Conservation (phyloP, 768 basidiomycete genomes). For the Tylopilus vinaceipallidus region DNA sequence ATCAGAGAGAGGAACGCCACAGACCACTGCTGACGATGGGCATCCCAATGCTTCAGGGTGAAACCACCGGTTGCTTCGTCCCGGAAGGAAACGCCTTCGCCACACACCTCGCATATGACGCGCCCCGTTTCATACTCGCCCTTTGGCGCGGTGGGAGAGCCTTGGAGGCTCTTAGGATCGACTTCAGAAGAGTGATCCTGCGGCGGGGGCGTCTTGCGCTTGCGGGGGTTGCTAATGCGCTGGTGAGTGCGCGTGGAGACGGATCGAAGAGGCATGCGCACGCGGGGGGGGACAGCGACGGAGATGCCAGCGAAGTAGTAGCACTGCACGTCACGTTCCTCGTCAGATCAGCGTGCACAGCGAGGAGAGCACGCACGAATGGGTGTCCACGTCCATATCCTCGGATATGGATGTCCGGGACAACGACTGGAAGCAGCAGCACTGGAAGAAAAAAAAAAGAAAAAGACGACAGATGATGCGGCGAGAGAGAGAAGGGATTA, state of each 20-base stretch:
- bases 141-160: slow-evolving; percentile 23
- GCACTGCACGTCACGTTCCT: slow-evolving; percentile 13
- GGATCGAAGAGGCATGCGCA: slow-evolving; percentile 22
- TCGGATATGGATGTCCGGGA: slow-evolving; percentile 10
- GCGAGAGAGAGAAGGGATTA: slow-evolving; percentile 28
- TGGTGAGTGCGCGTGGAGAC: slow-evolving; percentile 13
- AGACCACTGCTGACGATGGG: slow-evolving; percentile 61
- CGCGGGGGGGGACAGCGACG: slow-evolving; percentile 15
- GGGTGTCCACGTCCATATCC: slow-evolving; percentile 20
- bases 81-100: slow-evolving; percentile 59
- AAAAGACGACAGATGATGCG: slow-evolving; percentile 13
- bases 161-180: slow-evolving; percentile 9
- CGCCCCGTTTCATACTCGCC: slow-evolving; percentile 66
- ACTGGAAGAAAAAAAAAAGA: slow-evolving; percentile 7
- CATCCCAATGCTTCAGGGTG: slow-evolving; percentile 68
- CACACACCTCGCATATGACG: slow-evolving; percentile 65
- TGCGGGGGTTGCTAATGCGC: slow-evolving; percentile 34
- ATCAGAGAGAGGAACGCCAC: slow-evolving; percentile 20
- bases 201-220: slow-evolving; percentile 38
- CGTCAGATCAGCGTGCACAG: slow-evolving; percentile 15
- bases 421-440: neutral
- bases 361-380: slow-evolving; percentile 17
- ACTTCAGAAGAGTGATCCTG: slow-evolving; percentile 18
- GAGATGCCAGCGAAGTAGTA: slow-evolving; percentile 10
- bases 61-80: slow-evolving; percentile 63